Percentiles rank a stretch among this genome's conserved stretches.
phyloP scores from a whole-genome alignment of 768 basidiomycete species.

The Lanmaoa pseudosensibilis region DNA sequence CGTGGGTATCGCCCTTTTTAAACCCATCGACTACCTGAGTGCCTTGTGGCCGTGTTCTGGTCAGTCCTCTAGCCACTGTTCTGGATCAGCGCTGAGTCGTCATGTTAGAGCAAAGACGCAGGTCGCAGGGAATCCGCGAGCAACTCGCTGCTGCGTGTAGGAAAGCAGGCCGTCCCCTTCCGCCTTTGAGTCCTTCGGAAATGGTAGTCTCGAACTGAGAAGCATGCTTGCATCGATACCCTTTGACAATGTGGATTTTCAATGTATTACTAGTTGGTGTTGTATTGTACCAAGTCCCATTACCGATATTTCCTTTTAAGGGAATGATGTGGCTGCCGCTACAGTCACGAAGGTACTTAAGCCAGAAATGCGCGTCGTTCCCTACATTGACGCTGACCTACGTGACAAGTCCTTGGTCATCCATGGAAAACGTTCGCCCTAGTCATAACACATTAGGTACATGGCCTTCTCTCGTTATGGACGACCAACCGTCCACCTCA shows the following conservation, averaged over 20 bases:
- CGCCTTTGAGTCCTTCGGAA: conserved; percentile 33
- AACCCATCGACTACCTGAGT: conserved; percentile 60
- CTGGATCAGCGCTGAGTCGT: conserved; percentile 5
- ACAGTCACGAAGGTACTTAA: conserved; percentile 23
- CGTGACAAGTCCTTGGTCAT: conserved; percentile 13
- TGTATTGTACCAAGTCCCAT: not conserved
- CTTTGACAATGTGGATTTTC: not conserved
- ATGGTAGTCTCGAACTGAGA: conserved; percentile 1
- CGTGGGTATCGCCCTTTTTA: conserved; percentile 58
- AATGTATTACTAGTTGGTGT: not conserved
- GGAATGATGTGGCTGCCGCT: conserved; percentile 27
- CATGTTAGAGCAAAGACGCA: conserved; percentile 49
- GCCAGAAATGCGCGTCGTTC: conserved; percentile 16
- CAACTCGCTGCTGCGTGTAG: conserved; percentile 48
- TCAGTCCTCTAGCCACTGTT: conserved; percentile 29
- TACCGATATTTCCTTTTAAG: conserved; percentile 22
- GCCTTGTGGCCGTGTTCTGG: conserved; percentile 66
- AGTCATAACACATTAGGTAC: not conserved
- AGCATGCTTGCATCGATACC: not conserved
- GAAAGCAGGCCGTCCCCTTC: conserved; percentile 46
- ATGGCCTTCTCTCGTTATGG: conserved; percentile 8
- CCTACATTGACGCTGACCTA: conserved; percentile 18
- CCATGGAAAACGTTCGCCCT: conserved; percentile 19
- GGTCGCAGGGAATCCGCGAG: conserved; percentile 47
- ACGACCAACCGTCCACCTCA: conserved; percentile 18